Conservation (phyloP, 495 filamentous ascomycete species). For the Echria macrotheca region DNA sequence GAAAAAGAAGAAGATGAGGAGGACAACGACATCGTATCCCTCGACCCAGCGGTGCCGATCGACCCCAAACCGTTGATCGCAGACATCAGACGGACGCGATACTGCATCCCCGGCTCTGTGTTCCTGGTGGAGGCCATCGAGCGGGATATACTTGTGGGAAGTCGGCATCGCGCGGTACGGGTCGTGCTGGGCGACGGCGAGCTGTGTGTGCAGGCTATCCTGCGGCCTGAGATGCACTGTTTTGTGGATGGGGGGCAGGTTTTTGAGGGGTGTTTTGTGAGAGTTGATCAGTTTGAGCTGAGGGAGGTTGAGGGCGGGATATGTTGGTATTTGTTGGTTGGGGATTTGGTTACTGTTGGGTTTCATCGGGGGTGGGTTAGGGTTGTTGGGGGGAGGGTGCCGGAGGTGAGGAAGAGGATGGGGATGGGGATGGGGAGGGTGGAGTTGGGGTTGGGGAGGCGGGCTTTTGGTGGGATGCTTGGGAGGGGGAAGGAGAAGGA, state of each 20-base stretch:
- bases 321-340: constrained; percentile 36
- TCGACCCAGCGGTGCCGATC: constrained; percentile 24
- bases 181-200: constrained; percentile 41
- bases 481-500: not conserved
- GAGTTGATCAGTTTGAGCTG: constrained; percentile 28
- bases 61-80: constrained; percentile 48
- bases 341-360: constrained; percentile 35
- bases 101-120: constrained; percentile 34
- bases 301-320: constrained; percentile 8
- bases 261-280: constrained; percentile 37
- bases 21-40: constrained; percentile 10
- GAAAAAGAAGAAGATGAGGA: no score
- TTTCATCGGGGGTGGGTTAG: constrained; percentile 33
- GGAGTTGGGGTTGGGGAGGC: not conserved
- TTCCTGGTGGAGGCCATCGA: constrained; percentile 43
- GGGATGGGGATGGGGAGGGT: not conserved
- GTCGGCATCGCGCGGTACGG: constrained; percentile 15
- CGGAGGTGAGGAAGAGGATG: constrained; percentile 5
- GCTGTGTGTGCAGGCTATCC: constrained; percentile 40
- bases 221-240: constrained; percentile 30
- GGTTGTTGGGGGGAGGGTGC: constrained; percentile 12
- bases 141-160: constrained; percentile 13
- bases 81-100: constrained; percentile 35
- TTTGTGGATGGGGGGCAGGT: constrained; percentile 34
- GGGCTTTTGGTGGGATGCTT: not conserved